phyloP scores from a whole-genome alignment of 192 early-diverging fungal genomes.

The Mortierella antarctica region DNA sequence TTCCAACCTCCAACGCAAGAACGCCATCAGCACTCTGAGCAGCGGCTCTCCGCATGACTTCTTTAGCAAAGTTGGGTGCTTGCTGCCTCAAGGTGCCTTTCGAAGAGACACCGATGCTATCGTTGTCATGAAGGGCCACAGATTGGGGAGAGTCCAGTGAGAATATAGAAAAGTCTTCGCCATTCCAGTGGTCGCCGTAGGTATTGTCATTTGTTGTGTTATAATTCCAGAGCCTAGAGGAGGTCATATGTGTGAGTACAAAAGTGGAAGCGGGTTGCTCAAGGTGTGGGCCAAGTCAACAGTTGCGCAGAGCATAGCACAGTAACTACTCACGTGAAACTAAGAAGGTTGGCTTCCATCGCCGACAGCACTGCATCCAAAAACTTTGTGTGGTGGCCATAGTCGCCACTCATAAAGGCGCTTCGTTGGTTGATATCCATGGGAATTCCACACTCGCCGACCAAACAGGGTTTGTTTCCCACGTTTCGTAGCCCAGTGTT shows the following conservation, averaged over 20 bases:
- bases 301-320: not conserved
- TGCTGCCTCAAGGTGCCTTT: slow-evolving; percentile 29
- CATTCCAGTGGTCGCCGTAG: slow-evolving; percentile 87
- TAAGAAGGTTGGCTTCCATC: slow-evolving; percentile 79
- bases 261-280: not conserved
- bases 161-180: slow-evolving; percentile 85
- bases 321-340: slow-evolving; percentile 68
- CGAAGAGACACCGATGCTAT: not conserved
- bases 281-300: not conserved
- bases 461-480: slow-evolving; percentile 73
- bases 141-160: slow-evolving; percentile 54
- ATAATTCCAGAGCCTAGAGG: slow-evolving; percentile 81
- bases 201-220: slow-evolving; percentile 83
- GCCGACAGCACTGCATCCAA: slow-evolving; percentile 81
- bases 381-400: slow-evolving; percentile 76
- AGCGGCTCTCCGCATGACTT: slow-evolving; percentile 37
- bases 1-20: not conserved
- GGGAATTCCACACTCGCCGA: slow-evolving; percentile 88
- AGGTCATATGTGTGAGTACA: not conserved
- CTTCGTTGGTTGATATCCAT: slow-evolving; percentile 85
- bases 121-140: not conserved
- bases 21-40: slow-evolving; percentile 14
- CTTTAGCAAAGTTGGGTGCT: slow-evolving; percentile 46
- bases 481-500: slow-evolving; percentile 65
- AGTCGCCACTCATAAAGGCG: slow-evolving; percentile 80